phyloP scores from a whole-genome alignment of 495 filamentous ascomycete genomes.

The Oidiodendron maius region DNA sequence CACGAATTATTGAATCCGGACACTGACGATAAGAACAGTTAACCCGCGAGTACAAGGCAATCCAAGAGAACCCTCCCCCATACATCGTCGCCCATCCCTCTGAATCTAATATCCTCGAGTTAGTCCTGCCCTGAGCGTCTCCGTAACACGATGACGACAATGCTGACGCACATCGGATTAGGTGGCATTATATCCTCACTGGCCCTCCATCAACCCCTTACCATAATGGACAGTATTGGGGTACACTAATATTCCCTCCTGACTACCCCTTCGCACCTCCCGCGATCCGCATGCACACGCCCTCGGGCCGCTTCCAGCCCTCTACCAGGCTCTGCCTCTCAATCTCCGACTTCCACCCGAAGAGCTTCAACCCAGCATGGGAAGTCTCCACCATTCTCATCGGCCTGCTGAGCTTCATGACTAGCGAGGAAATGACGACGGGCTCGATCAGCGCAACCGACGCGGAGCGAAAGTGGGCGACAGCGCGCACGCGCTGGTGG shows the following conservation, averaged over 20 bases:
- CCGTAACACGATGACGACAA: not conserved
- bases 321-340: conserved; percentile 87
- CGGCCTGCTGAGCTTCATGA: conserved; percentile 94
- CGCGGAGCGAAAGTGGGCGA: conserved; percentile 70
- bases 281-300: conserved; percentile 98
- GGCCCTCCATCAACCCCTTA: conserved; percentile 95
- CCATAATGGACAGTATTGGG: conserved; percentile 95
- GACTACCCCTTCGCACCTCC: conserved; percentile 97
- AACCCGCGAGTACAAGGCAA: conserved; percentile 88
- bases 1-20: not conserved
- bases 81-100: conserved; percentile 93
- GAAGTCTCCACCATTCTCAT: conserved; percentile 95
- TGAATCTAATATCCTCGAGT: conserved; percentile 93
- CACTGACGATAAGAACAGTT: conserved; percentile 47
- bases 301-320: conserved; percentile 90
- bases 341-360: conserved; percentile 95
- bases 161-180: conserved; percentile 25
- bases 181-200: conserved; percentile 98
- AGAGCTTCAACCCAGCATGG: conserved; percentile 99
- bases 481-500: conserved; percentile 86
- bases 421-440: conserved; percentile 97
- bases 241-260: conserved; percentile 88
- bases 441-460: conserved; percentile 79
- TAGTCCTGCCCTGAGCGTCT: conserved; percentile 19
- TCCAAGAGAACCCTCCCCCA: conserved; percentile 85